phyloP scores from a whole-genome alignment of 2,329 filamentous ascomycete species.

The Neonectria ditissima region DNA sequence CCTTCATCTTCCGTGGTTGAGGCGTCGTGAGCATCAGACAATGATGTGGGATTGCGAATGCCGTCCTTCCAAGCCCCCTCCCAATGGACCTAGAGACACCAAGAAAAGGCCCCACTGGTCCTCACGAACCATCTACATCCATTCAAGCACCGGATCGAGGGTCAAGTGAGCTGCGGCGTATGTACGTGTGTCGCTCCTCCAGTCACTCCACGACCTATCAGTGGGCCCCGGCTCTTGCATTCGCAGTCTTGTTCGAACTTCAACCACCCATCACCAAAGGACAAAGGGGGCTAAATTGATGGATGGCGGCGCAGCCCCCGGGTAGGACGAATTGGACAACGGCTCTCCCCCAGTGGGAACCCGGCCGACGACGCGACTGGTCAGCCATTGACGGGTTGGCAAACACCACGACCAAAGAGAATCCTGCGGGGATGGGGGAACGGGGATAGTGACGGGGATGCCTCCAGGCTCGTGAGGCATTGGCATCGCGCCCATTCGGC shows the following conservation, averaged over 20 bases:
- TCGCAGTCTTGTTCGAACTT: conserved; percentile 6
- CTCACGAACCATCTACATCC: conserved; percentile 36
- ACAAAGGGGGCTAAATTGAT: background rate
- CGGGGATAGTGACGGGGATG: conserved; percentile 25
- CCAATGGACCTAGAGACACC: conserved; percentile 14
- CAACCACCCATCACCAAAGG: background rate
- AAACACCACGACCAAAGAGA: conserved; percentile 20
- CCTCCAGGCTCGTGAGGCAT: conserved; percentile 2
- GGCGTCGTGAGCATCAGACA: conserved; percentile 31
- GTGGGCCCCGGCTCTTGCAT: conserved; percentile 30
- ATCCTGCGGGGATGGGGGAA: conserved; percentile 16
- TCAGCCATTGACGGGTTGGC: conserved; percentile 17
- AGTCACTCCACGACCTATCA: conserved; percentile 35
- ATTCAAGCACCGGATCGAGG: conserved; percentile 37
- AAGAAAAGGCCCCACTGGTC: conserved; percentile 23
- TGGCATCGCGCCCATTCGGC: conserved; percentile 15
- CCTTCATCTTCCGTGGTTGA: conserved; percentile 41
- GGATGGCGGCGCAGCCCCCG: conserved; percentile 22
- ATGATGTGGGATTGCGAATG: conserved; percentile 43
- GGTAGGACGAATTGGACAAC: conserved; percentile 16
- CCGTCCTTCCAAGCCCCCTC: conserved; percentile 38
- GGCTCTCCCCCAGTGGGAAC: conserved; percentile 18
- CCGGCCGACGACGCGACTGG: conserved; percentile 23
- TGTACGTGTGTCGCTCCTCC: conserved; percentile 45
- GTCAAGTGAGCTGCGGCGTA: conserved; percentile 50